These are phyloP conservation scores for Stephanodiscus minutulus DNA, from an alignment of 108 stramenopile genomes.

Conservation along the genomic window DNA sequence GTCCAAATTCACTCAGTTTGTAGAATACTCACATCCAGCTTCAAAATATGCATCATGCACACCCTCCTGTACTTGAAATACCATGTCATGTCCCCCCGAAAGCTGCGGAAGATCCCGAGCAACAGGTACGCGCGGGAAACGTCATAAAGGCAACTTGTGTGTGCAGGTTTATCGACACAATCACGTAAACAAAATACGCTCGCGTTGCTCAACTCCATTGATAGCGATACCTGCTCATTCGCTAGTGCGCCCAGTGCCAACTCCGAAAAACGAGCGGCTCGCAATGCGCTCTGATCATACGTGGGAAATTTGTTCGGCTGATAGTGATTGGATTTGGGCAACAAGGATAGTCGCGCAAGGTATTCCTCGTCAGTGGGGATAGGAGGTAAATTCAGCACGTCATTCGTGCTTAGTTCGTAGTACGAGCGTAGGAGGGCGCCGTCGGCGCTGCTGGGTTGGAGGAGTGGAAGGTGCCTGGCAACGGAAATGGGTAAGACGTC, in stretches of 20 bases:
- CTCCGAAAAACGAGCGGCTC: slow-evolving; percentile 81
- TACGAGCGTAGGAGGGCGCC: slow-evolving; percentile 74
- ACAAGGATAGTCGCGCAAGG: slow-evolving; percentile 35
- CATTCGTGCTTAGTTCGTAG: slow-evolving; percentile 71
- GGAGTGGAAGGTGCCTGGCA: slow-evolving; percentile 60
- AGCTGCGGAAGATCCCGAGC: slow-evolving; percentile 78
- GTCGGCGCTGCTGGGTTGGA: slow-evolving; percentile 62
- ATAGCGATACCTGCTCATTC: slow-evolving; percentile 71
- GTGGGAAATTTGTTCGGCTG: slow-evolving; percentile 59
- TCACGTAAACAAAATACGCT: slow-evolving; percentile 79
- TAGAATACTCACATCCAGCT: slow-evolving; percentile 54
- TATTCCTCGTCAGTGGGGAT: slow-evolving; percentile 80
- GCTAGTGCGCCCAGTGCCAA: slow-evolving; percentile 81
- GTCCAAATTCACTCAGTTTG: neutral
- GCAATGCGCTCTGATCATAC: slow-evolving; percentile 68
- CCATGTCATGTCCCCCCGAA: slow-evolving; percentile 79
- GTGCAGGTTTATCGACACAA: slow-evolving; percentile 53
- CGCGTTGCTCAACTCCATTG: slow-evolving; percentile 84
- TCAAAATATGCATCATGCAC: slow-evolving; percentile 74
- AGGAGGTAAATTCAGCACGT: slow-evolving; percentile 72
- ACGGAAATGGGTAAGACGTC: slow-evolving; percentile 56
- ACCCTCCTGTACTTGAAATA: slow-evolving; percentile 91
- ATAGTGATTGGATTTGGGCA: neutral
- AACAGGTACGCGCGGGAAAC: slow-evolving; percentile 85
- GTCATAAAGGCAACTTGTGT: slow-evolving; percentile 67